Evolutionary conservation across 1,284 basidiomycete species (phyloP).

Genomic region (Cutaneotrichosporon cavernicola): DNA sequence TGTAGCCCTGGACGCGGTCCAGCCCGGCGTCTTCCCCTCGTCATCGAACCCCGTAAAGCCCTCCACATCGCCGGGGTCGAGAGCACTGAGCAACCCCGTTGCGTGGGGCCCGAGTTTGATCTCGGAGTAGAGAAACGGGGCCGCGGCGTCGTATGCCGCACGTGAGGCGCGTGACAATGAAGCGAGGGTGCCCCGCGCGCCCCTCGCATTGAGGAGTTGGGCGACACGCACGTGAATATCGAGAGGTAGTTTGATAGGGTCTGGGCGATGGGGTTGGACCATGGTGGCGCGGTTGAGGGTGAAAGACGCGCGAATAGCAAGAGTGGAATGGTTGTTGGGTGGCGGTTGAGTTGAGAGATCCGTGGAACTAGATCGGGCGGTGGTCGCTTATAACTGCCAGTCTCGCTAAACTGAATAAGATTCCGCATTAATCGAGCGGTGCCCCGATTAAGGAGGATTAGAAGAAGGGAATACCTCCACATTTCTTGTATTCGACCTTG

Average conservation of each 20-base stretch:
- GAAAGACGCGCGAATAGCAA: background rate
- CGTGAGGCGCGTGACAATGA: conserved; percentile 22
- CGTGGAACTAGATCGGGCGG: background rate
- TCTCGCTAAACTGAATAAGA: too few relatives aligned
- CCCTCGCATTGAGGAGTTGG: conserved; percentile 16
- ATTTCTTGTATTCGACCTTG: too few relatives aligned
- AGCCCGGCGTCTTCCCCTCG: background rate
- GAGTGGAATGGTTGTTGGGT: background rate
- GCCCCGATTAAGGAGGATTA: too few relatives aligned
- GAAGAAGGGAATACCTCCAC: too few relatives aligned
- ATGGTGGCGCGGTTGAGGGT: background rate
- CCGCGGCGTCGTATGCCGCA: conserved; percentile 26
- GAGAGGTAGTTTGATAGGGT: conserved; percentile 1
- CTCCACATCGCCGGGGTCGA: background rate
- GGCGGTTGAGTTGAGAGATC: background rate
- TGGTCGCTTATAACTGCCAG: background rate
- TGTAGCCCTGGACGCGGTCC: background rate
- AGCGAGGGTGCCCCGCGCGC: conserved; percentile 19
- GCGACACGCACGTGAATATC: conserved; percentile 34
- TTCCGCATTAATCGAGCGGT: too few relatives aligned
- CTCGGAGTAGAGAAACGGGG: conserved; percentile 27
- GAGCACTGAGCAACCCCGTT: background rate
- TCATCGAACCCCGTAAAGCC: conserved; percentile 8
- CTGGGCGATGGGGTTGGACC: background rate
- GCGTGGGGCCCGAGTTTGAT: conserved; percentile 10